phyloP scores from a whole-genome alignment of 495 filamentous ascomycete genomes.

The Aspergillus baeticus region DNA sequence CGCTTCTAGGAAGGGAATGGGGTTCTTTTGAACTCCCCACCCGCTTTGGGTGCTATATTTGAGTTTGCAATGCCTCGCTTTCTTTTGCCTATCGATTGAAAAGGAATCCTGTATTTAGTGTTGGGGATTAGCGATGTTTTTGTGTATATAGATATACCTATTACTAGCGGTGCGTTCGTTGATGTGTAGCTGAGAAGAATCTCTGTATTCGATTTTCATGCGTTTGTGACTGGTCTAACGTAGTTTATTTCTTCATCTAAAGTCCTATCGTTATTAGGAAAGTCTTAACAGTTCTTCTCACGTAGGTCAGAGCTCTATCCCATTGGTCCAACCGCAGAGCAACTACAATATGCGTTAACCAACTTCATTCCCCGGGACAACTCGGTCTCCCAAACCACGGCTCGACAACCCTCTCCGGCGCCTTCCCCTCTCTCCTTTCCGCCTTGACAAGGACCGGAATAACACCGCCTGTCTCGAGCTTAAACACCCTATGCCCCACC shows the following conservation, averaged over 20 bases:
- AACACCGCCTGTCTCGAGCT: conserved; percentile 64
- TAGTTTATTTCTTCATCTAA: no score
- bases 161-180: no score
- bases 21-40: conserved; percentile 10
- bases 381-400: conserved; percentile 25
- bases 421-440: conserved; percentile 31
- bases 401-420: conserved; percentile 34
- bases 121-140: no score
- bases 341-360: no score
- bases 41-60: not conserved
- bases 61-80: conserved; percentile 4
- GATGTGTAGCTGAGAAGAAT: no score
- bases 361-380: conserved; percentile 18
- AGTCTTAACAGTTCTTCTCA: no score
- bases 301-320: no score
- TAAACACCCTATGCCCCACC: conserved; percentile 64
- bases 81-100: not conserved
- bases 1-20: conserved; percentile 18
- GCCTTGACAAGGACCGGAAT: conserved; percentile 69
- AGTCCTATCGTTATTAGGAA: no score
- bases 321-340: no score
- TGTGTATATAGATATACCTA: no score
- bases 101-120: not conserved
- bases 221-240: no score
- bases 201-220: no score